A percentile compares a stretch with the other conserved stretches of the same genome.
These are phyloP conservation scores for Naganishia vishniacii DNA, from an alignment of 768 basidiomycete species.

Conservation along the genomic window DNA sequence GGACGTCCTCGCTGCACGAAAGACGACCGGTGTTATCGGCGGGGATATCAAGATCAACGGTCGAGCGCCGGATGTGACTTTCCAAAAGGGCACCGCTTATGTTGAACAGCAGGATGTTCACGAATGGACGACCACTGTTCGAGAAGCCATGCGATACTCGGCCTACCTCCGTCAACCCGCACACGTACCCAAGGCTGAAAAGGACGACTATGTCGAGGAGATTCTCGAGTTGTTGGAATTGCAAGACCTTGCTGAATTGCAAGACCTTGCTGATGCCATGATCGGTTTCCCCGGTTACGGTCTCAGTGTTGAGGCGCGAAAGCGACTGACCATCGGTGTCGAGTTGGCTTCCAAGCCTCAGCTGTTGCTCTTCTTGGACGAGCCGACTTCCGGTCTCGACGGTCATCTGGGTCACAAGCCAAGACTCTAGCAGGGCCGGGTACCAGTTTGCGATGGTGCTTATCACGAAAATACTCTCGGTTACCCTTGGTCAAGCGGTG, in stretches of 20 bases:
- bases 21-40: conserved; percentile 66
- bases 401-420: no score
- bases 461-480: conserved; percentile 66
- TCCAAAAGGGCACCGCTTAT: conserved; percentile 66
- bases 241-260: conserved; percentile 72
- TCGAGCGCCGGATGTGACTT: conserved; percentile 56
- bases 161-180: conserved; percentile 71
- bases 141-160: conserved; percentile 73
- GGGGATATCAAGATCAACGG: conserved; percentile 62
- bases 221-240: conserved; percentile 76
- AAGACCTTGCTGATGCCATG: conserved; percentile 57
- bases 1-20: conserved; percentile 63
- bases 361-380: conserved; percentile 76
- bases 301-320: conserved; percentile 61
- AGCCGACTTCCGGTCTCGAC: conserved; percentile 74
- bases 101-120: conserved; percentile 73
- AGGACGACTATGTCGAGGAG: conserved; percentile 66
- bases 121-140: conserved; percentile 67
- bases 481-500: conserved; percentile 61
- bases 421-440: conserved; percentile 47
- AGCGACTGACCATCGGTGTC: conserved; percentile 78
- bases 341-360: conserved; percentile 81
- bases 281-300: conserved; percentile 53
- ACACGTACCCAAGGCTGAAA: conserved; percentile 61
- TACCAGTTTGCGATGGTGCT: conserved; percentile 67